Percentiles rank a stretch among this genome's conserved stretches.
phyloP scores from a whole-genome alignment of 129 eudicot species.

The Lactuca saligna region DNA sequence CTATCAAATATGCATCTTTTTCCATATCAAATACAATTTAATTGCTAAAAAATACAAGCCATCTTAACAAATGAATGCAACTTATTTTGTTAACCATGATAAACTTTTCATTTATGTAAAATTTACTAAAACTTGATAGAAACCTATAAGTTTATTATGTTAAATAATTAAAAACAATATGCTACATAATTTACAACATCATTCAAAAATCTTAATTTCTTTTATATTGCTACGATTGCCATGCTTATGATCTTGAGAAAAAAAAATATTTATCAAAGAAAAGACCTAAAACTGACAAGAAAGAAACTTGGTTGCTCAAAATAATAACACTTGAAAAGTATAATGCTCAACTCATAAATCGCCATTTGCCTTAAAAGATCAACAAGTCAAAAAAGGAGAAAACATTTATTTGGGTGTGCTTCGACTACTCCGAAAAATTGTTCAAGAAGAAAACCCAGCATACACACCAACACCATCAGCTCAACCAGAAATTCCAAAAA shows the following conservation, averaged over 20 bases:
- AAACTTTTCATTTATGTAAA: too few species aligned
- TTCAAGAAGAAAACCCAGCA: conserved; percentile 24
- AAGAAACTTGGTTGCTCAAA: conserved; percentile 3
- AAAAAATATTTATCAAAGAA: background rate
- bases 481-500: background rate
- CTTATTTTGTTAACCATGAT: too few species aligned
- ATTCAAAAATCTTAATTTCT: too few species aligned
- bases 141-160: too few species aligned
- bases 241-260: background rate
- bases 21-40: background rate
- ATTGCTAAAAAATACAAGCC: background rate
- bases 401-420: conserved; percentile 16
- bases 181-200: too few species aligned
- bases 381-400: conserved; percentile 10
- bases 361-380: background rate
- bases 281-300: conserved; percentile 5
- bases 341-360: conserved; percentile 1
- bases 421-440: conserved; percentile 37
- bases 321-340: background rate
- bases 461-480: background rate
- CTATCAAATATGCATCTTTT: background rate
- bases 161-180: too few species aligned
- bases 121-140: too few species aligned
- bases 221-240: background rate
- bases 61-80: too few species aligned